Evolutionary conservation across 2,329 filamentous ascomycete species (phyloP), one percentile per base, ranked within the genome.

Genomic region (Hypomyces rosellus): DNA sequence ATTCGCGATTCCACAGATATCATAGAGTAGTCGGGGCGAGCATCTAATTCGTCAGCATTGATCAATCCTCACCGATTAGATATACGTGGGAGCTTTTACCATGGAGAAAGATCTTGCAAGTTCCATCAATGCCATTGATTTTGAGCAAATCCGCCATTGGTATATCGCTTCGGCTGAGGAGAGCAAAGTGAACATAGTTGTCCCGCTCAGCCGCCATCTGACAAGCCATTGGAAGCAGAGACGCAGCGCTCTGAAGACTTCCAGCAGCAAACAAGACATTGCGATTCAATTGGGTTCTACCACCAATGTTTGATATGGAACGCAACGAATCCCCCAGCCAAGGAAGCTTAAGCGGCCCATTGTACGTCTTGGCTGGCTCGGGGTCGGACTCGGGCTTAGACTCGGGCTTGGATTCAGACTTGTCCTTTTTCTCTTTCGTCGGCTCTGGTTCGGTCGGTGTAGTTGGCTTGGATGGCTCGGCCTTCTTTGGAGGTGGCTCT

Each of bases 221-320:
- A 66, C 93, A 97, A 5, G 91, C 89, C 63, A 96, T 74, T 1
- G 90, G 89, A 33, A 96, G 71, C 48, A 96, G 65, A 33, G 79
- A 78, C 0, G 88, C 78, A 14, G 84, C 81, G 62, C 88, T 93
- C 64, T 80, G 80, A 46, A 95, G 69, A 54, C 78, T 90, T 0
- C 88, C 84, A 3, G 87, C 84, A 4, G 84, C 85, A 63, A 96
- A 96, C 3, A 96, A 67, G 14, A 96, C 77, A 60, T 90, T 90
- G 46, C 78, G 78, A 61, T 87, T 88, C 36, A 69, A 63, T 33
- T 63, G 55, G 48, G 71, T 70, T 45, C 68, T 66, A 4, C 83
- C 83, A 22, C 71, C 70, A 0, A 80, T 82, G 16, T 67, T 71
- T 7, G 73, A 64, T 40, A 85, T 80, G 12, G 72, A 75, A 39